Conservation (phyloP, 345 rosid species). For the Camelina neglecta region DNA sequence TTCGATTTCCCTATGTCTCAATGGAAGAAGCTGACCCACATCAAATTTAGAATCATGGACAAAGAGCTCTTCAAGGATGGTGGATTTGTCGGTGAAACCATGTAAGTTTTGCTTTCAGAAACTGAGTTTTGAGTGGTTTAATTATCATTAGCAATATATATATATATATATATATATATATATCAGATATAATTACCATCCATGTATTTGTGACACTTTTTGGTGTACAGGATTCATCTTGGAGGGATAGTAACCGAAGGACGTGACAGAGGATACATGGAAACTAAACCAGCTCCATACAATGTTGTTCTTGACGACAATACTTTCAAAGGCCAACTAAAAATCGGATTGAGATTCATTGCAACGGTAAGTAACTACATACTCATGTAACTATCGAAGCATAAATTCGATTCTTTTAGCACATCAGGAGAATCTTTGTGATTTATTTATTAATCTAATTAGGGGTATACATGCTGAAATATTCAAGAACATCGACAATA, state of each 20-base stretch:
- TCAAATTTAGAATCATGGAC: conserved; percentile 77
- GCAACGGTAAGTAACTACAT: conserved; percentile 44
- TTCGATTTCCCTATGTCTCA: conserved; percentile 58
- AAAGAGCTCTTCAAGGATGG: conserved; percentile 54
- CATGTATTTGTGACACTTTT: conserved; percentile 2
- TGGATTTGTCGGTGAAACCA: conserved; percentile 82
- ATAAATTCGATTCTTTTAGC: neutral
- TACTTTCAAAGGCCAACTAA: conserved; percentile 69
- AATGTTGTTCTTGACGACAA: conserved; percentile 80
- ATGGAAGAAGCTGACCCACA: conserved; percentile 58
- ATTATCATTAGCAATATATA: neutral
- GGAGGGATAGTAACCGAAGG: conserved; percentile 80
- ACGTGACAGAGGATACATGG: conserved; percentile 53
- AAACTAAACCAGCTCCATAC: conserved; percentile 64
- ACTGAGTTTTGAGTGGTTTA: neutral
- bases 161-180: neutral
- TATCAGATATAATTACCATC: neutral
- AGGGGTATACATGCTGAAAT: neutral
- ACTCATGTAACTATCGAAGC: neutral
- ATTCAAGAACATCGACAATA: neutral
- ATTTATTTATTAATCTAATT: neutral
- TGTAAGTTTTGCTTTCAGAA: conserved; percentile 42
- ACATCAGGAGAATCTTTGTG: neutral
- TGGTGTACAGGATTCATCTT: conserved; percentile 56
- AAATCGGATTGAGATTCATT: conserved; percentile 70